Evolutionary conservation across 2,329 filamentous ascomycete species (phyloP).

Genomic region (Fusarium piperis): DNA sequence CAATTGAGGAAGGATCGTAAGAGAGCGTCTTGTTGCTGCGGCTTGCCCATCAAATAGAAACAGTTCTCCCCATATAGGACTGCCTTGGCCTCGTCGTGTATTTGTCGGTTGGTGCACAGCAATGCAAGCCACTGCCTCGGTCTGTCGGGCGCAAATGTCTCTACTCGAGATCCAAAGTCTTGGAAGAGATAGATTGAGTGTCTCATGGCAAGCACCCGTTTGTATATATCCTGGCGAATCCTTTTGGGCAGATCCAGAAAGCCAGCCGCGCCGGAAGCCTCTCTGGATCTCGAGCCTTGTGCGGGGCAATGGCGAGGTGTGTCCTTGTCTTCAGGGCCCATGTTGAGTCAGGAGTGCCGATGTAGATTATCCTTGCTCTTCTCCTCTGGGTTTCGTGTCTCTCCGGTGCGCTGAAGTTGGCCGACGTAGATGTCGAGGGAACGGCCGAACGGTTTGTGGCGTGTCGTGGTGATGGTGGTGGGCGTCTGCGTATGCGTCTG

Average conservation of each 20-base stretch:
- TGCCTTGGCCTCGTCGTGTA: slow-evolving; percentile 7
- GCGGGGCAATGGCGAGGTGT: not conserved
- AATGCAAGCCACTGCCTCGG: slow-evolving; percentile 14
- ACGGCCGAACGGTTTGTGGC: not conserved
- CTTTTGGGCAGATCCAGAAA: not conserved
- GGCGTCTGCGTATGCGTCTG: too few relatives aligned
- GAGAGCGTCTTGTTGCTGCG: slow-evolving; percentile 6
- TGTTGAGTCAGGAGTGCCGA: not conserved
- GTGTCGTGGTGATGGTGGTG: too few relatives aligned
- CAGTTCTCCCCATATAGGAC: slow-evolving; percentile 13
- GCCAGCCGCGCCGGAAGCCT: not conserved
- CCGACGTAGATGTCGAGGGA: not conserved
- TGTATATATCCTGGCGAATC: slow-evolving; percentile 7
- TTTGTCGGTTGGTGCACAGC: slow-evolving; percentile 10
- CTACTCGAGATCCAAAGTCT: slow-evolving; percentile 4
- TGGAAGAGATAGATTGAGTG: slow-evolving; percentile 21
- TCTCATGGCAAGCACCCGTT: slow-evolving; percentile 10
- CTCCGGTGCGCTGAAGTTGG: not conserved
- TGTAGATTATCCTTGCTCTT: not conserved
- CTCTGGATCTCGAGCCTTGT: not conserved
- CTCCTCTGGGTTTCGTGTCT: not conserved
- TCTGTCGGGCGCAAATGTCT: slow-evolving; percentile 19
- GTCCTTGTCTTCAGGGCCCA: not conserved
- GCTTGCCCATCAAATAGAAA: slow-evolving; percentile 7
- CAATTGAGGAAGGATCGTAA: slow-evolving; percentile 13